Base-by-base conservation (phyloP, 2,329 filamentous ascomycete species). In the Purpureocillium takamizusanense region DNA sequence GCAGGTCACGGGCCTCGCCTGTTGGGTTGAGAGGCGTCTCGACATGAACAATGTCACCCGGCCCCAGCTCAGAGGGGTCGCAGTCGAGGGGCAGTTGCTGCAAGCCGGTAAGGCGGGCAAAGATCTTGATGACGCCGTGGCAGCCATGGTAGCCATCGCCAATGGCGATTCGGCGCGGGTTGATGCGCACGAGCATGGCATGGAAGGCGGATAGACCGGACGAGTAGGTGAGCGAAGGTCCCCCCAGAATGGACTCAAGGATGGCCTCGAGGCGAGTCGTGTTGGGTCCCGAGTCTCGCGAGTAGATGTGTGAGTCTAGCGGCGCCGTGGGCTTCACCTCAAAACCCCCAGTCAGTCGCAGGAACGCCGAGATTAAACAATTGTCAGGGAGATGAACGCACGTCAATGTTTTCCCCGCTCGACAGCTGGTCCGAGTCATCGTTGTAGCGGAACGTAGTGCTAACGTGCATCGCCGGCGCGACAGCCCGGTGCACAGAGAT, bases 21-120 rank as follows among this genome's bases (percentile, higher is more conserved):
- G 83, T 83, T 0, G 92, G 92, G 61, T 98, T 98, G 30, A 95
- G 70, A 0, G 92, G 92, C 4, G 90, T 97, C 66, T 98, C 92
- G 36, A 97, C 70, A 57, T 95, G 86, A 37, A 98, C 73, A 3
- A 97, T 67, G 57, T 97, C 92, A 3, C 90, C 90, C 3, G 75
- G 64, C 17, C 78, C 71, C 3, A 97, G 70, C 27, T 79, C 74
- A 31, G 76, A 74, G 12, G 73, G 67, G 8, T 78, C 67, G 53
- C 78, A 85, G 51, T 83, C 75, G 12, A 97, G 72, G 16, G 80
- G 72, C 3, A 95, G 69, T 47, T 82, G 74, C 55, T 81, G 62
- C 18, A 94, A 74, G 1, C 83, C 83, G 18, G 81, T 86, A 36
- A 95, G 76, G 46, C 86, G 85, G 42, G 73, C 62, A 47, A 94